Percentiles rank a stretch among this genome's conserved stretches.
Evolutionary conservation across 2,329 filamentous ascomycete species (phyloP).

Genomic region (Xylaria sp.): DNA sequence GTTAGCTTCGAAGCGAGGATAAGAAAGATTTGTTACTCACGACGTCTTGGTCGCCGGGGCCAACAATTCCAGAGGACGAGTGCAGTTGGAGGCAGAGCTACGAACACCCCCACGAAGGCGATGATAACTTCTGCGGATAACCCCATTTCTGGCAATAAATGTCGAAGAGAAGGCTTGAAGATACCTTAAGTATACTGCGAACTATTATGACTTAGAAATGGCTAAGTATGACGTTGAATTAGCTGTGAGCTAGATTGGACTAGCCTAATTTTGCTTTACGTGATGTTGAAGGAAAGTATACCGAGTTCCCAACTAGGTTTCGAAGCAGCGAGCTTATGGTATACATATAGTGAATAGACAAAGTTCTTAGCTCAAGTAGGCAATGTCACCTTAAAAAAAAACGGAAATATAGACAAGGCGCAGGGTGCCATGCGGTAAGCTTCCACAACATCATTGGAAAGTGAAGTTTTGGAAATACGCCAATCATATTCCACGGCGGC

Average conservation of each 20-base stretch:
- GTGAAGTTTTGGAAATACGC: too few species aligned
- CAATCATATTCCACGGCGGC: too few species aligned
- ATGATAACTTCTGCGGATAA: neutral
- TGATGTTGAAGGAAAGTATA: neutral
- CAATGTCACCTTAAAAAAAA: too few species aligned
- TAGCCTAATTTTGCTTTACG: neutral
- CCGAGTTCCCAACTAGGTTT: neutral
- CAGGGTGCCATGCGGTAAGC: too few species aligned
- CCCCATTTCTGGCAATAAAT: neutral
- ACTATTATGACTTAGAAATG: neutral
- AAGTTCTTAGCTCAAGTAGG: too few species aligned
- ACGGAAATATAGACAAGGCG: too few species aligned
- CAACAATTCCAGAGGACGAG: constrained; percentile 3
- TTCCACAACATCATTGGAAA: too few species aligned
- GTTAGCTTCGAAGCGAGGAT: neutral
- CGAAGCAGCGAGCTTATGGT: neutral
- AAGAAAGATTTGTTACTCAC: neutral
- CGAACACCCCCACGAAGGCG: neutral
- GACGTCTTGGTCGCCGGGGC: neutral
- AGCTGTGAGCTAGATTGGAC: neutral
- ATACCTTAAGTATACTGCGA: too few species aligned
- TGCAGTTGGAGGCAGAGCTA: neutral
- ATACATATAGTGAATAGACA: neutral
- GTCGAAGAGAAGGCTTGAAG: too few species aligned
- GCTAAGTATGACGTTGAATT: neutral